These are phyloP conservation scores for Closterium sp. DNA, from an alignment of 139 green algal genomes.

Conservation along the genomic window DNA sequence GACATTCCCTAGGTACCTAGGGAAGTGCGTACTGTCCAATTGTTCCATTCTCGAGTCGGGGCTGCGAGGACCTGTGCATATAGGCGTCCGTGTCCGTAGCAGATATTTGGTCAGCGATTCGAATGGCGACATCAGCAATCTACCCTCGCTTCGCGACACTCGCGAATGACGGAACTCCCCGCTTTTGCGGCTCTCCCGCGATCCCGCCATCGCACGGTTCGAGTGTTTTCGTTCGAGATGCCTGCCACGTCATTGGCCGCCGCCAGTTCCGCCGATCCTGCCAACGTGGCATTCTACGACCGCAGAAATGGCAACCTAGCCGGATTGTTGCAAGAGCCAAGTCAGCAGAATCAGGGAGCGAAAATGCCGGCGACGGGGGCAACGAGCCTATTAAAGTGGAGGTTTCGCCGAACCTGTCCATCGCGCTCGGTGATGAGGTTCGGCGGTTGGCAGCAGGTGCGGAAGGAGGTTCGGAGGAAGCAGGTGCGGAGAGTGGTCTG, in stretches of 20 bases:
- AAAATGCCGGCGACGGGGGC: not conserved
- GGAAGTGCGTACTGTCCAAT: too few species aligned
- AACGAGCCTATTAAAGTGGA: not conserved
- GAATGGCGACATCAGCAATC: not conserved
- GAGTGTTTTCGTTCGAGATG: not conserved
- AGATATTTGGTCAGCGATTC: too few species aligned
- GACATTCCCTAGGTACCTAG: not conserved
- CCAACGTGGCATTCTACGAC: not conserved
- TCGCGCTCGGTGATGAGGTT: not conserved
- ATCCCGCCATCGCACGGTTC: not conserved
- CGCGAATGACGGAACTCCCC: not conserved
- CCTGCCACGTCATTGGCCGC: not conserved
- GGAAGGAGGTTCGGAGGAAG: not conserved
- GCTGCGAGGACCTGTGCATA: too few species aligned
- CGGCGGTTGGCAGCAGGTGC: not conserved
- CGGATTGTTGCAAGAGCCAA: not conserved
- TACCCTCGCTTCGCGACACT: not conserved
- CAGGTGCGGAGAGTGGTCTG: not conserved
- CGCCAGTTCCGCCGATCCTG: not conserved
- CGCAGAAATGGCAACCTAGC: not conserved
- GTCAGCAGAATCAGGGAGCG: not conserved
- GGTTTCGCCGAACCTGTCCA: not conserved
- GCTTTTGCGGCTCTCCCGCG: not conserved
- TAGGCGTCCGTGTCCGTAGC: too few species aligned
- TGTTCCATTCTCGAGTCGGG: too few species aligned